Conservation (phyloP, 2,329 filamentous ascomycete genomes). For the Leptosphaerulina australis region DNA sequence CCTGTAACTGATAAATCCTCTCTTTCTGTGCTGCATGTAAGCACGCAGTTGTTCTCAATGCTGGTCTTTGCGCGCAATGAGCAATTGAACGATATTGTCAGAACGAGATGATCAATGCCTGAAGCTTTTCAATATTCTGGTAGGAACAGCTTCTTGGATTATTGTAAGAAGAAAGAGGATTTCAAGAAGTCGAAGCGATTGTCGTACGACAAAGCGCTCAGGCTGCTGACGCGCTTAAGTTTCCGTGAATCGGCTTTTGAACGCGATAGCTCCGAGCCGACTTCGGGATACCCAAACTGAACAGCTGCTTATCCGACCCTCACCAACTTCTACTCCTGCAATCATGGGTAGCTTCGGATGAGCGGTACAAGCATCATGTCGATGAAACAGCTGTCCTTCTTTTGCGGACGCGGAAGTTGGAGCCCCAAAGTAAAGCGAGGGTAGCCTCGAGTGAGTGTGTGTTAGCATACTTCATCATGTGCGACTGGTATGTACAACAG, state of each 20-base stretch:
- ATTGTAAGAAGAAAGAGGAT: not conserved
- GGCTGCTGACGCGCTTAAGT: slow-evolving; percentile 10
- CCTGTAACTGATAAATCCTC: slow-evolving; percentile 34
- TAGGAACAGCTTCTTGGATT: no score
- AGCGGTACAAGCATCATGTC: not conserved
- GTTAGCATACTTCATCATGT: not conserved
- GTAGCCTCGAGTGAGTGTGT: not conserved
- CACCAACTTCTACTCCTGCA: not conserved
- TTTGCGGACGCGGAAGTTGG: not conserved
- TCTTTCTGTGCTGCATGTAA: slow-evolving; percentile 41
- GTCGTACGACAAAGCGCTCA: slow-evolving; percentile 6
- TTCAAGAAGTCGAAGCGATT: not conserved
- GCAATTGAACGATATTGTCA: not conserved
- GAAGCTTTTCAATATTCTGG: no score
- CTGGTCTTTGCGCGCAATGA: not conserved
- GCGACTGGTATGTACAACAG: not conserved
- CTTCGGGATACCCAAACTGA: slow-evolving; percentile 9
- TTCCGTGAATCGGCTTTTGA: slow-evolving; percentile 15
- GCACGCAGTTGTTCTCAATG: not conserved
- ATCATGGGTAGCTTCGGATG: not conserved
- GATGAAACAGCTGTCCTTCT: not conserved
- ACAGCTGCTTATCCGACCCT: slow-evolving; percentile 9
- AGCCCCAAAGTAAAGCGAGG: not conserved
- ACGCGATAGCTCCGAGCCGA: slow-evolving; percentile 8
- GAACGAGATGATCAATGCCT: no score